Evolutionary conservation across 257 asterid species (phyloP), one percentile per base, ranked within the genome.

Genomic region (Plantago major): DNA sequence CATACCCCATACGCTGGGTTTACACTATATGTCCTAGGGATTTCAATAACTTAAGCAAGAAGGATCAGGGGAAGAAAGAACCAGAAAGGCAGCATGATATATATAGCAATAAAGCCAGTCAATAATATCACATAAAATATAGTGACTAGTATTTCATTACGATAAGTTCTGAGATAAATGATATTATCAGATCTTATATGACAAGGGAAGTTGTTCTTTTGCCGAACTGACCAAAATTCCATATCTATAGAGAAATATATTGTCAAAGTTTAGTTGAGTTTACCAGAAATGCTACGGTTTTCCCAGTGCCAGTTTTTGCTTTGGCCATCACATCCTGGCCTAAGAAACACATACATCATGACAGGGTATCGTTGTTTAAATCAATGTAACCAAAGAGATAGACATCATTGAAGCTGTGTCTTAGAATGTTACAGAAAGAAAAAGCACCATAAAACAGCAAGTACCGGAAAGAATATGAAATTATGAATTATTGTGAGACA

Each of bases 291-390:
- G 99, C 97, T 57, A 92, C 96, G 13, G 99, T 92, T 76, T 92
- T 92, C 64, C 99, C 97, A 0, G 99, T 92, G 78, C 99, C 99
- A 67, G 99, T 92, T 79, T 58, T 92, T 76, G 99, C 99, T 81
- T 92, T 92, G 83, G 97, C 99, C 70, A 92, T 75, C 67, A 92
- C 97, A 76, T 92, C 98, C 82, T 92, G 89, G 28, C 98, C 98
- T 90, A 78, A 40, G 67, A 71, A 67, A 67, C 40, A 67, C 58
- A 65, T 5, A 33, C 7, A 33, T 33, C 6, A 33, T 4, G 40
- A 53, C 47, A 57, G 37, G 67, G 38, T 62, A 42, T 53, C 62
- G 47, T 49, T 33, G 62, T 17, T 52, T 33, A 19, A 40, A 68
- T 48, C 46, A 46, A 50, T 42, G 43, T 37, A 19, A 43, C 26